Evolutionary conservation across 768 basidiomycete species (phyloP), one percentile per base, ranked within the genome.

Genomic region (Arthromyces matolae): DNA sequence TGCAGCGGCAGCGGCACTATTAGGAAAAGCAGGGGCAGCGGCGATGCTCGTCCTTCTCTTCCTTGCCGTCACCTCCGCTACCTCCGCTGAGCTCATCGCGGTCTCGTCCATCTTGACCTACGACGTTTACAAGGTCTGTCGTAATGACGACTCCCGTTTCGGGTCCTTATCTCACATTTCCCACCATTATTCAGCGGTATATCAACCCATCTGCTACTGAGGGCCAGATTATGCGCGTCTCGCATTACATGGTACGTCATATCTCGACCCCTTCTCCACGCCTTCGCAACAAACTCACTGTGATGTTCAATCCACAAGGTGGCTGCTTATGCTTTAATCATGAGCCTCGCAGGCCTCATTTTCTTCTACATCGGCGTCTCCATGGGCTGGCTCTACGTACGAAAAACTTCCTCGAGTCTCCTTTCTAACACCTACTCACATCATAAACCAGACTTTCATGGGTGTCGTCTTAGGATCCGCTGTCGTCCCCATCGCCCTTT

Each of bases 281-380:
- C 2, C 19, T n/a, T 43, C 4, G 8, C 16, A 23, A 27, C 25
- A 14, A 49, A 14, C 28, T 40, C 8, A 35, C n/a, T n/a, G n/a
- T n/a, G n/a, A n/a, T n/a, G n/a, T n/a, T n/a, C 23, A 45, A 14
- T 34, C 6, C 27, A 22, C 2, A 47, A 86, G 82, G 83, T 91
- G 25, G 79, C 70, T 0, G 62, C 79, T 22, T 90, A 86, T 58
- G 88, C 86, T 0, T 56, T 92, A 32, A 72, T 88, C 28, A 92
- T 91, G 78, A 91, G 83, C 18, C 56, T 92, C n/a, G 83, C 86
- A 0, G 91, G 91, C 0, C 64, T 87, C 24, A 85, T 91, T 42
- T 95, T 95, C 73, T 90, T 72, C 67, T 93, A 87, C 63, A 91
- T 93, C 53, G 92, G 92, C 6, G 83, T 94, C 22, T 89, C 86